These are phyloP conservation scores for Cucumis melo DNA, from an alignment of 306 rosid genomes.

Conservation along the genomic window DNA sequence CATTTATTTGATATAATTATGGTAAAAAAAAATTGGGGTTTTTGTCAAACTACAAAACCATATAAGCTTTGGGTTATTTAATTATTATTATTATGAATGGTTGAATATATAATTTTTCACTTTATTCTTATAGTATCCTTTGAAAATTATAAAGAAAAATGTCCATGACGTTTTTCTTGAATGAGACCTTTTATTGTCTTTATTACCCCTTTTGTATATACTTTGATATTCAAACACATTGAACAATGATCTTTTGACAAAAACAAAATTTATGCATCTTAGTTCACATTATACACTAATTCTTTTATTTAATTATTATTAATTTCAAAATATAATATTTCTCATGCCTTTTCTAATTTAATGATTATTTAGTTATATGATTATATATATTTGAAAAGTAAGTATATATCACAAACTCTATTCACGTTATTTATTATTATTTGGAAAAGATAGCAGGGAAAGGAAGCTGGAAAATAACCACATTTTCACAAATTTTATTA, in stretches of 20 bases:
- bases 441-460: no score
- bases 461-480: no score
- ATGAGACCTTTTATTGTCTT: background rate
- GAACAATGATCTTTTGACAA: background rate
- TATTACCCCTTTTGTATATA: background rate
- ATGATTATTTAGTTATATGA: no score
- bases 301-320: background rate
- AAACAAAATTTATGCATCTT: background rate
- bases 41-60: background rate
- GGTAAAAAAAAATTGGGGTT: background rate
- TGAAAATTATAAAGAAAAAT: background rate
- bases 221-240: background rate
- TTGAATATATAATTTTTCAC: background rate
- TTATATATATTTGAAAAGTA: no score
- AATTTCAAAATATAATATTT: background rate
- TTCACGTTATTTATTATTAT: no score
- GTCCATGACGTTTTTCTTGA: background rate
- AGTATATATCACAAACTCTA: no score
- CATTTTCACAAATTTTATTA: no score
- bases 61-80: background rate
- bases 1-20: background rate
- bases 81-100: background rate
- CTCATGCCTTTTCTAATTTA: no score
- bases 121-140: background rate
- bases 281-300: background rate